Percentiles rank a stretch among this genome's conserved stretches.
Conservation (phyloP, 225 moss, liverwort and hornwort species). For the Marchantia paleacea region DNA sequence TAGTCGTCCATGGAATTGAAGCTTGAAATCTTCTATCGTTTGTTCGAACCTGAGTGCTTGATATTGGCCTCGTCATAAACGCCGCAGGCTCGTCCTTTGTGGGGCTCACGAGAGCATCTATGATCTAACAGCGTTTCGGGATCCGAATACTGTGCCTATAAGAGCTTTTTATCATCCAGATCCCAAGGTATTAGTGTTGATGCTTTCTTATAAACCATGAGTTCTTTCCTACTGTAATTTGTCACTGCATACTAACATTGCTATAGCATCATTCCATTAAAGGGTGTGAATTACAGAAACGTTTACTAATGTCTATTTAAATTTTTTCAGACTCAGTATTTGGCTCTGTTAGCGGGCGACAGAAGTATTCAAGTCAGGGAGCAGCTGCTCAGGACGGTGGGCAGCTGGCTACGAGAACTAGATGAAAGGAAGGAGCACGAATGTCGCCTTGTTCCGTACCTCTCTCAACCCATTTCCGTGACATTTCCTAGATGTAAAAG, state of each 20-base stretch:
- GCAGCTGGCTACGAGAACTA: conserved; percentile 76
- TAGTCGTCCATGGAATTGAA: neutral
- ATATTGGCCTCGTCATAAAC: neutral
- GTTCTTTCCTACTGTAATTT: too few species aligned
- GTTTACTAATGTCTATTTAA: neutral
- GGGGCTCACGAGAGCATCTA: conserved; percentile 93
- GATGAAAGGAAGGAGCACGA: conserved; percentile 90
- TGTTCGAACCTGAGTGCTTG: neutral
- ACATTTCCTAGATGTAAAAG: neutral
- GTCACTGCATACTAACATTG: too few species aligned
- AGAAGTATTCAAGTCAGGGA: conserved; percentile 65
- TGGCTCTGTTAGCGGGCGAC: conserved; percentile 77
- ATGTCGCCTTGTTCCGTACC: conserved; percentile 87
- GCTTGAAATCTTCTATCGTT: neutral
- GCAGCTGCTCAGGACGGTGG: conserved; percentile 63
- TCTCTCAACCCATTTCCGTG: conserved; percentile 17
- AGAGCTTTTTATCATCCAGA: conserved; percentile 76
- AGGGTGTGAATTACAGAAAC: neutral
- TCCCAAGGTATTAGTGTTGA: conserved; percentile 51
- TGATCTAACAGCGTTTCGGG: conserved; percentile 82
- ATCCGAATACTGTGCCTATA: conserved; percentile 86
- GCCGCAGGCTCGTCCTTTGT: conserved; percentile 77
- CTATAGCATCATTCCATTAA: too few species aligned
- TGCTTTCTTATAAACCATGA: too few species aligned
- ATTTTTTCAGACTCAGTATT: conserved; percentile 77